Conservation (phyloP, 176 grass and related monocot species). For the Bothriochloa decipiens region DNA sequence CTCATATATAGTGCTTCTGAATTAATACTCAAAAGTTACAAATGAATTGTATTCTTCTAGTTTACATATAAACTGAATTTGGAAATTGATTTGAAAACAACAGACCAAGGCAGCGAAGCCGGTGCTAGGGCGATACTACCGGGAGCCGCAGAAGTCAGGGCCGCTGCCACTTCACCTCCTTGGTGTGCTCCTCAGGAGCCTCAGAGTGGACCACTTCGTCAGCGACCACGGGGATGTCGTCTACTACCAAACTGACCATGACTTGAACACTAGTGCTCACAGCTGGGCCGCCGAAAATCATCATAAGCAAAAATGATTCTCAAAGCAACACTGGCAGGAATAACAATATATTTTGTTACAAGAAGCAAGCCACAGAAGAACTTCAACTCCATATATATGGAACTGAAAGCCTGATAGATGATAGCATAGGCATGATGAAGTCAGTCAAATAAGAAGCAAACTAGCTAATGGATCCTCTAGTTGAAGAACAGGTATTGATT, state of each 20-base stretch:
- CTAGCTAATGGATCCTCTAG: not conserved
- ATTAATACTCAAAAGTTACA: no score
- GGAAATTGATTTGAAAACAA: not conserved
- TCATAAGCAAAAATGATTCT: conserved; percentile 29
- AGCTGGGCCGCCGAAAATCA: not conserved
- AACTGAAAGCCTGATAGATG: not conserved
- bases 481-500: not conserved
- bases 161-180: conserved; percentile 73
- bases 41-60: no score
- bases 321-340: not conserved
- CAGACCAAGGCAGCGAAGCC: conserved; percentile 69
- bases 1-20: no score
- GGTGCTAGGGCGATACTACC: conserved; percentile 79
- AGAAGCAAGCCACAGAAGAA: no score
- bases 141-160: conserved; percentile 73
- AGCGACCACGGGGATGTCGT: conserved; percentile 82
- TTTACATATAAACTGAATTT: no score
- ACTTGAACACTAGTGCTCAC: not conserved
- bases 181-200: conserved; percentile 64
- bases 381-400: no score
- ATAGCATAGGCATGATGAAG: not conserved
- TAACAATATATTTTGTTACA: not conserved
- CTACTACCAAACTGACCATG: conserved; percentile 61
- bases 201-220: conserved; percentile 88
- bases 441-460: conserved; percentile 7